Evolutionary conservation across 257 asterid genomes (phyloP).

Genomic region (Sherardia arvensis): DNA sequence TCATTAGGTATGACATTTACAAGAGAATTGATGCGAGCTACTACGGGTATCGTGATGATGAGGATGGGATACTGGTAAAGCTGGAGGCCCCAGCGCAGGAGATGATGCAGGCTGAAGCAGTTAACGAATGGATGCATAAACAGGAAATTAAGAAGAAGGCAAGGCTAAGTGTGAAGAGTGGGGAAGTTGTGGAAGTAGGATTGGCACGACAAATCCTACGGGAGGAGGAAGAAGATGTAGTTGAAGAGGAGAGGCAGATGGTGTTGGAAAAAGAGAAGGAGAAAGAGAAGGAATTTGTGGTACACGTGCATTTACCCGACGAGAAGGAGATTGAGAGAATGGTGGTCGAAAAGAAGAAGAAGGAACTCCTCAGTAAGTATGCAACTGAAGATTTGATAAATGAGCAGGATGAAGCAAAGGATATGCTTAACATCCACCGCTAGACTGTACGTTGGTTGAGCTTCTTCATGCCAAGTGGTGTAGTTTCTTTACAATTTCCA

Average conservation of each 20-base stretch:
- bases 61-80: conserved; percentile 76
- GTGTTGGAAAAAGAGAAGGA: conserved; percentile 61
- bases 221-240: conserved; percentile 89
- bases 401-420: conserved; percentile 62
- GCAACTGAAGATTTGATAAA: conserved; percentile 67
- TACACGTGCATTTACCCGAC: conserved; percentile 88
- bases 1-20: conserved; percentile 83
- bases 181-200: conserved; percentile 86
- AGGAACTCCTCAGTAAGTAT: conserved; percentile 74
- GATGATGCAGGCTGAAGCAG: conserved; percentile 61
- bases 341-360: conserved; percentile 84
- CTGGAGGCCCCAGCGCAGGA: conserved; percentile 78
- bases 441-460: conserved; percentile 24
- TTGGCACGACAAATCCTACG: conserved; percentile 57
- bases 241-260: conserved; percentile 76
- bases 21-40: conserved; percentile 92
- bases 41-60: conserved; percentile 93
- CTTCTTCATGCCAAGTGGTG: background rate
- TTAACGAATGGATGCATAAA: conserved; percentile 69
- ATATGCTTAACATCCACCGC: conserved; percentile 70
- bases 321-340: conserved; percentile 78
- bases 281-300: conserved; percentile 67
- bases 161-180: conserved; percentile 77
- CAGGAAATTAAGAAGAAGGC: conserved; percentile 87
- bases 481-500: background rate